Conservation (phyloP, 2,329 filamentous ascomycete species). For the Amphichorda felina region DNA sequence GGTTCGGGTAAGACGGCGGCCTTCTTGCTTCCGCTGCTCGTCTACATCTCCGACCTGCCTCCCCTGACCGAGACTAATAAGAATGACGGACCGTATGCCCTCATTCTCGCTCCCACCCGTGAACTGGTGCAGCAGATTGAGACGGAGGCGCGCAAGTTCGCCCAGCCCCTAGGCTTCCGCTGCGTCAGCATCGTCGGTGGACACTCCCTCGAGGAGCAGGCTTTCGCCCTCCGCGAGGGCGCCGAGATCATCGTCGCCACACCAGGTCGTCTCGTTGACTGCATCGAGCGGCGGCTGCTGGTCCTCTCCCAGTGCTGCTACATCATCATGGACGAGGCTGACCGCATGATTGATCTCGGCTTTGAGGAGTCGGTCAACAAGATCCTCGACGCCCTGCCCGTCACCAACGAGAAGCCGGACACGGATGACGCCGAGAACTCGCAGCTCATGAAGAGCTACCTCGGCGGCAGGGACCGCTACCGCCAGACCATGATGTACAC, state of each 20-base stretch:
- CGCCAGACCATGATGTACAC: conserved; percentile 99
- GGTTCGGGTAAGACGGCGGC: conserved; percentile 98
- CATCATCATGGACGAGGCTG: conserved; percentile 98
- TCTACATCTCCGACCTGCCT: conserved; percentile 88
- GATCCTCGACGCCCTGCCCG: conserved; percentile 87
- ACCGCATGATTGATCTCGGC: conserved; percentile 96
- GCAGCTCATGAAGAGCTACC: conserved; percentile 68
- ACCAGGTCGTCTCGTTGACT: conserved; percentile 91
- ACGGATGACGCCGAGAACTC: conserved; percentile 82
- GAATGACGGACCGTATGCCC: conserved; percentile 93
- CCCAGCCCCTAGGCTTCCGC: conserved; percentile 78
- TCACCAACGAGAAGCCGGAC: conserved; percentile 90
- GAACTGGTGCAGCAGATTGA: conserved; percentile 98
- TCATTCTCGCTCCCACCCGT: conserved; percentile 91
- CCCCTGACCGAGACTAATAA: conserved; percentile 75
- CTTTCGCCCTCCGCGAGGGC: conserved; percentile 78
- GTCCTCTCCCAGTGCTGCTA: conserved; percentile 96
- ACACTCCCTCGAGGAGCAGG: conserved; percentile 88
- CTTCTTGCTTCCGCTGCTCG: conserved; percentile 81
- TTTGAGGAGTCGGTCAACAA: conserved; percentile 98
- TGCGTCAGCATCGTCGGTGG: conserved; percentile 98
- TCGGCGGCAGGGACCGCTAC: conserved; percentile 69
- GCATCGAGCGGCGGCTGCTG: conserved; percentile 83
- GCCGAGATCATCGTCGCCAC: conserved; percentile 99
- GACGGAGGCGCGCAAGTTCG: conserved; percentile 85